phyloP scores from a whole-genome alignment of 352 stramenopile species.

The Pythium rishiriense region DNA sequence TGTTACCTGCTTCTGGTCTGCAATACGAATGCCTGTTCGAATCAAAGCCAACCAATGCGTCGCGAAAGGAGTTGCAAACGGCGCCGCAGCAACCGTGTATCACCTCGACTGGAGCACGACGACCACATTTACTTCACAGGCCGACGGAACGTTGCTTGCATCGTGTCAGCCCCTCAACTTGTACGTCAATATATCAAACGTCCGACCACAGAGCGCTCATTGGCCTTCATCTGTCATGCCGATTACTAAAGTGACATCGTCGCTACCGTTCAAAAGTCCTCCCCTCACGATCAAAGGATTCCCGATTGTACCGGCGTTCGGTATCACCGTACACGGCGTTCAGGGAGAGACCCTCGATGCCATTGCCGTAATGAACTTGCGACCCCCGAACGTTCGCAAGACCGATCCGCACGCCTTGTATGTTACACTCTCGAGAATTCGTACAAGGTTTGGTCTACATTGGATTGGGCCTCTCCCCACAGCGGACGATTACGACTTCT shows the following conservation, averaged over 20 bases:
- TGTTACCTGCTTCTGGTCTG: background rate
- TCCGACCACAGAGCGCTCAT: background rate
- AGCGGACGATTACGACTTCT: background rate
- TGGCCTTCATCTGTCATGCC: slow-evolving; percentile 31
- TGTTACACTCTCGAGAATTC: slow-evolving; percentile 20
- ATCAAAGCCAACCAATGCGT: slow-evolving; percentile 26
- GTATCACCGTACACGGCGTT: slow-evolving; percentile 27
- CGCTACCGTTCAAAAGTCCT: background rate
- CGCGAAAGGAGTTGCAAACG: slow-evolving; percentile 17
- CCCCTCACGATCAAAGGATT: slow-evolving; percentile 23
- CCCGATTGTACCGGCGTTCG: slow-evolving; percentile 27
- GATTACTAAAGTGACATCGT: background rate
- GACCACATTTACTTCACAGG: slow-evolving; percentile 4
- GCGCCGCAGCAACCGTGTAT: slow-evolving; percentile 4
- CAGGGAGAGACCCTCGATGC: slow-evolving; percentile 22
- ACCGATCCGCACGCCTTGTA: slow-evolving; percentile 26
- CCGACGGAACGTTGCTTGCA: slow-evolving; percentile 10
- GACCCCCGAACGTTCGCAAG: background rate
- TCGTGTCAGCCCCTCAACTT: slow-evolving; percentile 5
- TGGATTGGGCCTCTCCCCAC: slow-evolving; percentile 17
- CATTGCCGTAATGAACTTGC: slow-evolving; percentile 22
- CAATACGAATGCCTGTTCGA: slow-evolving; percentile 22
- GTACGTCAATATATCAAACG: slow-evolving; percentile 17
- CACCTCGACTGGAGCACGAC: slow-evolving; percentile 18
- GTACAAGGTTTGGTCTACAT: slow-evolving; percentile 6